These are phyloP conservation scores for Escovopsis sp. DNA, from an alignment of 2,329 filamentous ascomycete genomes.

Conservation along the genomic window DNA sequence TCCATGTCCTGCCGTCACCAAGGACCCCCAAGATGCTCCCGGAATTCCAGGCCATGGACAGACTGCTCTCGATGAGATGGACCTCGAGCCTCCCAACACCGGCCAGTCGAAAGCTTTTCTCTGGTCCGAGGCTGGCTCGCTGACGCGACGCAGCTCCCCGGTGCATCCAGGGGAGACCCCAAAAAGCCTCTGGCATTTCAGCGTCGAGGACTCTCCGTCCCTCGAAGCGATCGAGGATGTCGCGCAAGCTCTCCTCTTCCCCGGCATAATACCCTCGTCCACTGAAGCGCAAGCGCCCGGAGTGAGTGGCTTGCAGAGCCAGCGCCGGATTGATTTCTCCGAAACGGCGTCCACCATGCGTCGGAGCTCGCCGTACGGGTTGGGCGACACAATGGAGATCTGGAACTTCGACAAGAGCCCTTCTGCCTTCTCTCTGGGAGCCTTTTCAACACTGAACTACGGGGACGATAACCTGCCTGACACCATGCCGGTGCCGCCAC, in stretches of 20 bases:
- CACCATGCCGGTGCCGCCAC: not conserved
- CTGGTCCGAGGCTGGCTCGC: slow-evolving; percentile 16
- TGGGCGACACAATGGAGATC: slow-evolving; percentile 2
- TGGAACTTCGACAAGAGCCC: slow-evolving; percentile 9
- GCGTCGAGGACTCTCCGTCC: slow-evolving; percentile 7
- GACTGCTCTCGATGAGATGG: slow-evolving; percentile 11
- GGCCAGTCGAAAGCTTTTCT: slow-evolving; percentile 6
- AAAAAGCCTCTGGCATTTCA: slow-evolving; percentile 11
- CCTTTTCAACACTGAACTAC: not conserved
- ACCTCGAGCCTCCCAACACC: slow-evolving; percentile 4
- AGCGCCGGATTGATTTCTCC: slow-evolving; percentile 15
- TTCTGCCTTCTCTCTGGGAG: slow-evolving; percentile 1
- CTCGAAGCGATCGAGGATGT: slow-evolving; percentile 15
- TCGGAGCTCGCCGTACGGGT: slow-evolving; percentile 16
- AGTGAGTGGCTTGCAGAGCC: not conserved
- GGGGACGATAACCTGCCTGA: slow-evolving; percentile 2
- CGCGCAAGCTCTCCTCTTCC: slow-evolving; percentile 10
- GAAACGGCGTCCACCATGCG: slow-evolving; percentile 19
- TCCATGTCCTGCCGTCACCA: not conserved
- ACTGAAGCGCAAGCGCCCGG: not conserved
- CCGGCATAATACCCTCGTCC: slow-evolving; percentile 17
- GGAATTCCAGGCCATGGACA: slow-evolving; percentile 9
- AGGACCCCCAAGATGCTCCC: not conserved
- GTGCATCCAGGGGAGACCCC: slow-evolving; percentile 6
- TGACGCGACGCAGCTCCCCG: slow-evolving; percentile 17